Evolutionary conservation across 225 moss, liverwort and hornwort species (phyloP).

Genomic region (Thuidium tamariscinum): DNA sequence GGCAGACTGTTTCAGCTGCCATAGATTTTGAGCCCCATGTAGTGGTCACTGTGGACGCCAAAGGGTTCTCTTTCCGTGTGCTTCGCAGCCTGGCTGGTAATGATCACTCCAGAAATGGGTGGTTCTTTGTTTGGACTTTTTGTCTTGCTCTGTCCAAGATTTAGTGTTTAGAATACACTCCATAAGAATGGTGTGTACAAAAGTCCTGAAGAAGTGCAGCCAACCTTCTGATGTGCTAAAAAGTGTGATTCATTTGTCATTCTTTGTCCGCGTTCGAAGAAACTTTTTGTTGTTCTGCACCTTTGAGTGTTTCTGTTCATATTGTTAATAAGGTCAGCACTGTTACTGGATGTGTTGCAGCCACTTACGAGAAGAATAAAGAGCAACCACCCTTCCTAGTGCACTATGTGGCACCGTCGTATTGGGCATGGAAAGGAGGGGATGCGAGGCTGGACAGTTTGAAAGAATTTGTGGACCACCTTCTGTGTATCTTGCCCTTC

Average conservation of each 20-base stretch:
- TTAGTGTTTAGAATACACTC: background rate
- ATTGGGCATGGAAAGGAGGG: conserved; percentile 99
- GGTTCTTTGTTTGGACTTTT: background rate
- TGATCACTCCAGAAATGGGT: background rate
- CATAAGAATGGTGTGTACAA: background rate
- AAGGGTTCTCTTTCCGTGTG: conserved; percentile 90
- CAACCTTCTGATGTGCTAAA: background rate
- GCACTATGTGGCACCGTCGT: conserved; percentile 94
- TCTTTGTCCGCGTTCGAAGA: background rate
- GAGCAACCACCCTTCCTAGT: conserved; percentile 53
- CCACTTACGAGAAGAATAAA: conserved; percentile 40
- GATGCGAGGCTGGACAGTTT: conserved; percentile 66
- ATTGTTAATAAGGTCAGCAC: background rate
- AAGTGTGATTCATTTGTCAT: background rate
- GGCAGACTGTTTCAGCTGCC: conserved; percentile 67
- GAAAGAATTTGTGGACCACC: conserved; percentile 63
- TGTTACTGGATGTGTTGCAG: conserved; percentile 20
- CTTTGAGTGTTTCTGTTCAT: background rate
- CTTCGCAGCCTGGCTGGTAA: conserved; percentile 67
- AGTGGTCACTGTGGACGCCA: conserved; percentile 81
- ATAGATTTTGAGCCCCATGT: conserved; percentile 66
- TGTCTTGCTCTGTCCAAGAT: background rate
- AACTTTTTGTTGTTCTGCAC: background rate
- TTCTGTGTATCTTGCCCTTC: conserved; percentile 94
- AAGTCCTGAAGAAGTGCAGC: background rate